Conservation (phyloP, 2,329 filamentous ascomycete genomes). For the Aspergillus fijiensis region DNA sequence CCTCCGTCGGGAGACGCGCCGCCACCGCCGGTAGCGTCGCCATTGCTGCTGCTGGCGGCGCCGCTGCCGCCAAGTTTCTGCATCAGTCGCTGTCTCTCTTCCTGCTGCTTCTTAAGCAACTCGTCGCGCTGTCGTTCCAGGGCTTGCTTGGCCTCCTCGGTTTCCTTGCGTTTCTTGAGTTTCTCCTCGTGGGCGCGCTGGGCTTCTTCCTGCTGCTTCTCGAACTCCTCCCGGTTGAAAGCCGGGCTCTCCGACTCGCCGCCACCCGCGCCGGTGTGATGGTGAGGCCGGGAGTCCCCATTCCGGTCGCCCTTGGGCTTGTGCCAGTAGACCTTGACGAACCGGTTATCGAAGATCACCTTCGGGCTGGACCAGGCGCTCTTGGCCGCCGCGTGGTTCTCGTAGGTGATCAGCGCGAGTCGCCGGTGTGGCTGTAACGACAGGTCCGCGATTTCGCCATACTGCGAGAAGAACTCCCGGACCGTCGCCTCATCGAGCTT, state of each 20-base stretch:
- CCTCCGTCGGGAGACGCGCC: conserved; percentile 25
- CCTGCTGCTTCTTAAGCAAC: conserved; percentile 54
- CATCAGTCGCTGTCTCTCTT: conserved; percentile 53
- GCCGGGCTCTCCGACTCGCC: conserved; percentile 42
- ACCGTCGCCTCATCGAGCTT: conserved; percentile 55
- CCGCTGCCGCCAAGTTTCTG: conserved; percentile 48
- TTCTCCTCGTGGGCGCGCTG: conserved; percentile 59
- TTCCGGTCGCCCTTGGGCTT: conserved; percentile 44
- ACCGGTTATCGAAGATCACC: conserved; percentile 63
- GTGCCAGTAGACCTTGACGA: conserved; percentile 65
- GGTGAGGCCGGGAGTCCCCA: conserved; percentile 22
- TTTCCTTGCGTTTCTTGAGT: conserved; percentile 52
- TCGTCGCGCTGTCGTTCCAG: conserved; percentile 55
- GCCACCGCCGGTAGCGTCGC: conserved; percentile 22
- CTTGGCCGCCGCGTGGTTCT: conserved; percentile 52
- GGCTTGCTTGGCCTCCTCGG: conserved; percentile 50
- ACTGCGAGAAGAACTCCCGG: conserved; percentile 58
- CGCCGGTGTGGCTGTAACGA: conserved; percentile 54
- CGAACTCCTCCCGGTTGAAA: conserved; percentile 55
- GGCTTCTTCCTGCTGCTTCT: conserved; percentile 56
- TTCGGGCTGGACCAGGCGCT: conserved; percentile 61
- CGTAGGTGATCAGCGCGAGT: conserved; percentile 57
- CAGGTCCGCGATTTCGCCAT: conserved; percentile 57
- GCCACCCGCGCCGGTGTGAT: conserved; percentile 15
- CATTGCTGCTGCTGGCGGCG: conserved; percentile 28